A percentile compares a stretch with the other conserved stretches of the same genome.
Evolutionary conservation across 176 grass and related monocot species (phyloP).

Genomic region (Oryza brachyantha): DNA sequence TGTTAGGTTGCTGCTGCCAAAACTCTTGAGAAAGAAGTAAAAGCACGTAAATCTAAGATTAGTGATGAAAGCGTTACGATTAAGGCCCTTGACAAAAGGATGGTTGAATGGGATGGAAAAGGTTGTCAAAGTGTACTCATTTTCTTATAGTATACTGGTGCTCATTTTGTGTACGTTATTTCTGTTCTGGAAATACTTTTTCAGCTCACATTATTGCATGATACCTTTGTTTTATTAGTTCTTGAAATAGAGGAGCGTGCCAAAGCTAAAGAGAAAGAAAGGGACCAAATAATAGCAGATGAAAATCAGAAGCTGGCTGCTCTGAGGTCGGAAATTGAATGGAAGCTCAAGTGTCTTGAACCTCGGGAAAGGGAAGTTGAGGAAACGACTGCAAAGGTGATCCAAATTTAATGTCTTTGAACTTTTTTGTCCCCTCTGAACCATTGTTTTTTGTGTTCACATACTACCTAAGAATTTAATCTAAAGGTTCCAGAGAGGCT

Average conservation of each 20-base stretch:
- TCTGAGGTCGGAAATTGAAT: slow-evolving; percentile 59
- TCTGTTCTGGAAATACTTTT: background rate
- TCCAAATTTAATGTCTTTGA: slow-evolving; percentile 11
- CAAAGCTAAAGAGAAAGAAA: slow-evolving; percentile 60
- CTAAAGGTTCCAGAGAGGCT: background rate
- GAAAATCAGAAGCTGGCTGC: slow-evolving; percentile 50
- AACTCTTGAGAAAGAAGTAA: slow-evolving; percentile 79
- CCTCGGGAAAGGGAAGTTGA: slow-evolving; percentile 52
- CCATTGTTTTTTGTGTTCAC: background rate
- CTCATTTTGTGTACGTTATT: slow-evolving; percentile 4
- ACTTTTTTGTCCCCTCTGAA: background rate
- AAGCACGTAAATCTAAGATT: slow-evolving; percentile 63
- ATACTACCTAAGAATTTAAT: background rate
- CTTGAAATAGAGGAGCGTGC: slow-evolving; percentile 45
- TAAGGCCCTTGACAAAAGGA: slow-evolving; percentile 44
- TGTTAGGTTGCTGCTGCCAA: slow-evolving; percentile 61
- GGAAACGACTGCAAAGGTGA: slow-evolving; percentile 52
- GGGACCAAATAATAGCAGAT: slow-evolving; percentile 43
- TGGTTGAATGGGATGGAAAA: slow-evolving; percentile 71
- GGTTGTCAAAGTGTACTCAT: slow-evolving; percentile 36
- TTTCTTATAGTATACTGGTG: slow-evolving; percentile 6
- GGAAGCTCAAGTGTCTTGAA: slow-evolving; percentile 47
- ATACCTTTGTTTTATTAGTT: slow-evolving; percentile 25
- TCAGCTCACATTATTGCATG: background rate
- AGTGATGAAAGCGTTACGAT: slow-evolving; percentile 46